phyloP scores from a whole-genome alignment of 768 basidiomycete species.

The Rhodocollybia butyracea region DNA sequence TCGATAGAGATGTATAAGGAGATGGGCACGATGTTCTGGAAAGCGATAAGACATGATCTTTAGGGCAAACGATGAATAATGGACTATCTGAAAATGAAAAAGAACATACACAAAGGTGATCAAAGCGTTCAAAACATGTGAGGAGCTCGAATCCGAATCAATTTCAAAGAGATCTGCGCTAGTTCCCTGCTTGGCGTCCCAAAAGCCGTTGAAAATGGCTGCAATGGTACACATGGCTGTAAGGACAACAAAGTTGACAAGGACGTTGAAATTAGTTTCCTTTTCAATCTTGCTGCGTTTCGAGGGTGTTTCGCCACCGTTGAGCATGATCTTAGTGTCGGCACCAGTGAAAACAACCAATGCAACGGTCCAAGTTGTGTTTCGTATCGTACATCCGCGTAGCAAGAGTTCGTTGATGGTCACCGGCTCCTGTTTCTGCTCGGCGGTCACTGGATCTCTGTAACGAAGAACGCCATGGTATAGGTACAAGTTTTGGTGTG shows the following conservation, averaged over 20 bases:
- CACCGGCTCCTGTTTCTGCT: slow-evolving; percentile 62
- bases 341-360: slow-evolving; percentile 92
- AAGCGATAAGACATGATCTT: slow-evolving; percentile 90
- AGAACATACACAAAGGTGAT: slow-evolving; percentile 85
- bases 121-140: slow-evolving; percentile 66
- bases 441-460: slow-evolving; percentile 47
- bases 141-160: slow-evolving; percentile 59
- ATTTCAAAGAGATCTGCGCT: slow-evolving; percentile 74
- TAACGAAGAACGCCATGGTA: slow-evolving; percentile 87
- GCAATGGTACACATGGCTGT: slow-evolving; percentile 72
- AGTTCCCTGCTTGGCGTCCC: slow-evolving; percentile 55
- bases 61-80: slow-evolving; percentile 8
- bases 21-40: slow-evolving; percentile 96
- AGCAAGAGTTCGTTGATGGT: slow-evolving; percentile 92
- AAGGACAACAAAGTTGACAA: slow-evolving; percentile 87
- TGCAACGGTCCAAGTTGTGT: slow-evolving; percentile 91
- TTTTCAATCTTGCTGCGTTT: slow-evolving; percentile 97
- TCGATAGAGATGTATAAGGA: slow-evolving; percentile 97
- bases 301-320: slow-evolving; percentile 91
- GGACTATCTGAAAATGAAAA: not conserved
- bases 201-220: slow-evolving; percentile 73
- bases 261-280: slow-evolving; percentile 97
- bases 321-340: slow-evolving; percentile 91
- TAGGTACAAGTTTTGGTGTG: slow-evolving; percentile 89
- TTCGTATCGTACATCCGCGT: slow-evolving; percentile 86